These are phyloP conservation scores for Cladophialophora carrionii DNA, from an alignment of 2,329 filamentous ascomycete genomes.

Conservation along the genomic window DNA sequence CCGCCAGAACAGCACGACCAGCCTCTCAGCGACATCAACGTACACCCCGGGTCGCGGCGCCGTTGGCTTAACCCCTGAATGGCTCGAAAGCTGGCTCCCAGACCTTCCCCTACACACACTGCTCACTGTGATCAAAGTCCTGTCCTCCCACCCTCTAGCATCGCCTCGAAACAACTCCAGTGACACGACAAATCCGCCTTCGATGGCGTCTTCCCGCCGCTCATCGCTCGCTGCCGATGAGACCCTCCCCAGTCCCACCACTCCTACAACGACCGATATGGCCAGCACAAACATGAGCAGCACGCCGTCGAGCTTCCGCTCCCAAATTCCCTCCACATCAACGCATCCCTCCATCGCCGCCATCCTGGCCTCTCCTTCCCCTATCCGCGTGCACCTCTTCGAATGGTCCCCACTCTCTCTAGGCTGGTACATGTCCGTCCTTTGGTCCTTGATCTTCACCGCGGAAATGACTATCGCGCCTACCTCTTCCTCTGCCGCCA, in stretches of 20 bases:
- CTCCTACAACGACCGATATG: conserved; percentile 7
- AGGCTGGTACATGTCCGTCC: conserved; percentile 92
- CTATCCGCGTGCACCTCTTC: conserved; percentile 81
- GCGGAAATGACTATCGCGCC: conserved; percentile 76
- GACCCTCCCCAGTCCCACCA: conserved; percentile 41
- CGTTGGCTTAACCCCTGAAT: conserved; percentile 78
- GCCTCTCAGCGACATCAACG: conserved; percentile 68
- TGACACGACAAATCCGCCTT: conserved; percentile 36
- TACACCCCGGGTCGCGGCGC: conserved; percentile 57
- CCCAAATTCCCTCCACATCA: conserved; percentile 49
- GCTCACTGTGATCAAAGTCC: conserved; percentile 71
- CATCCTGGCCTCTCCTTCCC: conserved; percentile 69
- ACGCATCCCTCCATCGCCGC: conserved; percentile 65
- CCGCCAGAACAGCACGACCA: conserved; percentile 85
- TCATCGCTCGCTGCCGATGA: conserved; percentile 41
- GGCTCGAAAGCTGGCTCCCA: conserved; percentile 93
- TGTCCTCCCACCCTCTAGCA: conserved; percentile 52
- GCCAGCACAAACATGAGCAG: background rate
- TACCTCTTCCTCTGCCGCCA: conserved; percentile 35
- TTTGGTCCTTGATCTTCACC: conserved; percentile 92
- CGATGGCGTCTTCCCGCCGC: conserved; percentile 40
- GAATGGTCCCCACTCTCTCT: conserved; percentile 90
- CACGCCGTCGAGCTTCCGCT: conserved; percentile 43
- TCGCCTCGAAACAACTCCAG: conserved; percentile 41
- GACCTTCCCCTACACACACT: conserved; percentile 87